These are phyloP conservation scores for Fusarium virguliforme DNA, from an alignment of 2,329 filamentous ascomycete genomes.

Conservation along the genomic window DNA sequence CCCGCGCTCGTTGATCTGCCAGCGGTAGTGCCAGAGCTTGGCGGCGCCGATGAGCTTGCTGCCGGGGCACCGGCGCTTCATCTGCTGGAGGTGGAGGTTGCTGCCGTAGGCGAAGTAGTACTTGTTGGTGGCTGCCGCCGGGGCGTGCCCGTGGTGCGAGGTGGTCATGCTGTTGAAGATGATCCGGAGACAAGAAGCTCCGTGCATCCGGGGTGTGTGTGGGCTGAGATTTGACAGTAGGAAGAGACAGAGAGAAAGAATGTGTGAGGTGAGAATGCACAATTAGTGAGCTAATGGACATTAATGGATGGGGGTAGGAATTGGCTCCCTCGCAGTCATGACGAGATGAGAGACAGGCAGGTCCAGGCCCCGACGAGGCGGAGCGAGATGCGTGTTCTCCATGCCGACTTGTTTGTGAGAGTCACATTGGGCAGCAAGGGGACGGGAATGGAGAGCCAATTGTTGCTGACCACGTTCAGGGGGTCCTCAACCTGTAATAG, in stretches of 20 bases:
- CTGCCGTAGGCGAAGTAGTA: slow-evolving; percentile 66
- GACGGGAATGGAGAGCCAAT: slow-evolving; percentile 42
- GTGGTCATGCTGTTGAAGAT: slow-evolving; percentile 46
- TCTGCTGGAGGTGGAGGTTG: slow-evolving; percentile 63
- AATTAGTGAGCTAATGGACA: slow-evolving; percentile 43
- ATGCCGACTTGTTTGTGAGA: slow-evolving; percentile 15
- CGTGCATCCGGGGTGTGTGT: slow-evolving; percentile 45
- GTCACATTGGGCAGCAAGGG: slow-evolving; percentile 51
- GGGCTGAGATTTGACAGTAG: slow-evolving; percentile 18
- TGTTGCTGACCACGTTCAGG: slow-evolving; percentile 46
- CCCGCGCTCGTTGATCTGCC: slow-evolving; percentile 66
- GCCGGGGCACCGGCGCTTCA: slow-evolving; percentile 62
- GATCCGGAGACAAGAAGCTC: slow-evolving; percentile 44
- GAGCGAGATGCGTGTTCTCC: slow-evolving; percentile 16
- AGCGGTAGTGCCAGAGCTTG: slow-evolving; percentile 58
- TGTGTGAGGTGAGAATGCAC: slow-evolving; percentile 6
- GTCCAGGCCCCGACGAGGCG: slow-evolving; percentile 17
- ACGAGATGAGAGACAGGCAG: slow-evolving; percentile 12
- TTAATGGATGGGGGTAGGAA: slow-evolving; percentile 45
- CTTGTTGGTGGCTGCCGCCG: slow-evolving; percentile 49
- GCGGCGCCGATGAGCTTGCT: slow-evolving; percentile 60
- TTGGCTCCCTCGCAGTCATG: slow-evolving; percentile 40
- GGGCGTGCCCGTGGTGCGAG: slow-evolving; percentile 37
- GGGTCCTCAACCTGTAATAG: slow-evolving; percentile 17
- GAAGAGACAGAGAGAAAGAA: slow-evolving; percentile 19